phyloP scores from a whole-genome alignment of 495 filamentous ascomycete genomes.

The Penicillium desertorum region DNA sequence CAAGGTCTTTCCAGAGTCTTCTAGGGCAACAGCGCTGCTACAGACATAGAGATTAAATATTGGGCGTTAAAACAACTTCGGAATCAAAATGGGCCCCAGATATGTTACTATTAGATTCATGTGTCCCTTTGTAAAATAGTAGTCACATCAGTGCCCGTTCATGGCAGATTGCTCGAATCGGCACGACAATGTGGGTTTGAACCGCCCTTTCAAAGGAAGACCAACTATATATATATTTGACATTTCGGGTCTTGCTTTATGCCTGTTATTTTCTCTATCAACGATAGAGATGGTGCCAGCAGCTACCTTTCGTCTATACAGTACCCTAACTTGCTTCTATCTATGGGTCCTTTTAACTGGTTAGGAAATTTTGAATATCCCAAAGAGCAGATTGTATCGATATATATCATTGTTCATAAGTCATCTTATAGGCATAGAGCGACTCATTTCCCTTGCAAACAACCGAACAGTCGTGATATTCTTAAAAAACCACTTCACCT shows the following conservation, averaged over 20 bases:
- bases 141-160: not conserved
- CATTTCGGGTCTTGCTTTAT: not conserved
- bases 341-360: not conserved
- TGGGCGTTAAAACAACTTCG: too few species aligned
- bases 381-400: not conserved
- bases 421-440: not conserved
- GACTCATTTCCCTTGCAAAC: not conserved
- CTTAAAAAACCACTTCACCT: not conserved
- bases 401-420: not conserved
- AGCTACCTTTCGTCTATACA: not conserved
- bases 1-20: too few species aligned
- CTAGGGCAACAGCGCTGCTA: too few species aligned
- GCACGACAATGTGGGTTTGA: not conserved
- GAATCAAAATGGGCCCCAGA: too few species aligned
- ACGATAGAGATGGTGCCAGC: too few species aligned
- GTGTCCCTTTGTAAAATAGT: not conserved
- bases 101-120: not conserved
- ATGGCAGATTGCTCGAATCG: not conserved
- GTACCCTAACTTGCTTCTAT: not conserved
- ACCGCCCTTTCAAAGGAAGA: not conserved
- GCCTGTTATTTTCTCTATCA: too few species aligned
- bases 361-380: not conserved
- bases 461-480: not conserved
- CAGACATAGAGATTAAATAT: too few species aligned
- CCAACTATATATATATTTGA: not conserved